Base-by-base conservation (phyloP, 2,329 filamentous ascomycete genomes). In the Trichoderma harzianum region DNA sequence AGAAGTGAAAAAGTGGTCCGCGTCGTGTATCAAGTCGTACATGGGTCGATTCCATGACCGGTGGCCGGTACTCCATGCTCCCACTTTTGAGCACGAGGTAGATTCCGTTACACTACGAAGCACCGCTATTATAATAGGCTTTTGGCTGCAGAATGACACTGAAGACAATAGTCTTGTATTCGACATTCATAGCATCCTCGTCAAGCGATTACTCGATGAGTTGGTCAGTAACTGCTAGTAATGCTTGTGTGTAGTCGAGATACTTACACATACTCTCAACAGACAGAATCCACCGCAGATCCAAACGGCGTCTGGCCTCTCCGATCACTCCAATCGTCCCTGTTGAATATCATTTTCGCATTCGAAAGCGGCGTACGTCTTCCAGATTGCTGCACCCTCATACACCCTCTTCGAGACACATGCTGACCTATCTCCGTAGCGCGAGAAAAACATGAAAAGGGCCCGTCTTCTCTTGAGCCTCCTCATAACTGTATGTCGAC, bases 61-160 rank as follows among this genome's bases (percentile, higher is more conserved):
- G 1, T 85, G 83, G 78, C 81, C 84, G 7, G 75, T 84, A 2
- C 74, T 86, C 5, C 83, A 84, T 72, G 77, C 76, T 0, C 82
- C 83, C 1, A 75, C 78, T 0, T 81, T 80, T 64, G 78, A 77
- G 47, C 77, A 74, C 28, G 78, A 80, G 36, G 77, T 71, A 16
- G 77, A 77, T 26, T 76, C 80, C 2, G 67, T 78, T 2, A 24
- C 76, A 5, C 21, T 81, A 3, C 67, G 78, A 0, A 76, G 75
- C 0, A 79, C 81, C 0, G 78, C 83, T 12, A 76, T 78, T 16
- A 82, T 84, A 77, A 80, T 84, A 39, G 82, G 81, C 2, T 79
- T 79, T 4, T 84, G 82, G 82, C 67, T 83, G 2, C 74, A 77
- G 18, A 76, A 76, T 10, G 80, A 77, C 0, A 69, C 74, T 12